Conservation (phyloP, 306 rosid genomes). For the Inga leiocalycina region DNA sequence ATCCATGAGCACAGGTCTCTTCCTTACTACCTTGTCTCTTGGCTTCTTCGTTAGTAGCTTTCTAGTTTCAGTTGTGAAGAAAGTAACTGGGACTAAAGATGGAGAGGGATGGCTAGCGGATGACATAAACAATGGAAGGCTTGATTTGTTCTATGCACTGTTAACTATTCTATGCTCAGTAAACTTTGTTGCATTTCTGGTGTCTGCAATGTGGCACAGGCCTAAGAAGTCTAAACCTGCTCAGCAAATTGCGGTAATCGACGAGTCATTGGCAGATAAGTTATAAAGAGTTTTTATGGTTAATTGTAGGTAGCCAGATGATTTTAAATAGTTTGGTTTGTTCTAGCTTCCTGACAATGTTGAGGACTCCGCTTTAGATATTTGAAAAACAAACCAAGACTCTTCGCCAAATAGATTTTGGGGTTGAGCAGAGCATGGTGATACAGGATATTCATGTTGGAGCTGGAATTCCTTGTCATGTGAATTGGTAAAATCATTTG, state of each 20-base stretch:
- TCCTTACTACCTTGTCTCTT: not conserved
- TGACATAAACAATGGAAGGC: conserved; percentile 75
- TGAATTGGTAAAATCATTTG: not conserved
- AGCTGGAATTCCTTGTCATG: not conserved
- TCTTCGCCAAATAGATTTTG: not conserved
- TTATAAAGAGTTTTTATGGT: not conserved
- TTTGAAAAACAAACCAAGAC: not conserved
- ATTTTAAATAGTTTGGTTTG: not conserved
- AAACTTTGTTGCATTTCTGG: conserved; percentile 62
- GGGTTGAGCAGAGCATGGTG: not conserved
- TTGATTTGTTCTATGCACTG: conserved; percentile 81
- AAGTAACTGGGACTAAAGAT: not conserved
- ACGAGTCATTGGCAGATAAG: not conserved
- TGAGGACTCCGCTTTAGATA: not conserved
- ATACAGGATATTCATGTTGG: not conserved
- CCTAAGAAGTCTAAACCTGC: not conserved
- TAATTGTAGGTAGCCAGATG: not conserved
- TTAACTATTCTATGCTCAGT: conserved; percentile 55
- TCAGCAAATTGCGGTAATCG: not conserved
- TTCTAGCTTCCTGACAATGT: not conserved
- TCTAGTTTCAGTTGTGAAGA: not conserved
- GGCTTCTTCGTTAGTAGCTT: conserved; percentile 3
- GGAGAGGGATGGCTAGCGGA: not conserved
- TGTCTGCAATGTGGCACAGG: conserved; percentile 40
- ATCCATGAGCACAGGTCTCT: not conserved